Evolutionary conservation across 129 eudicot species (phyloP).

Genomic region (Flaveria brownii): DNA sequence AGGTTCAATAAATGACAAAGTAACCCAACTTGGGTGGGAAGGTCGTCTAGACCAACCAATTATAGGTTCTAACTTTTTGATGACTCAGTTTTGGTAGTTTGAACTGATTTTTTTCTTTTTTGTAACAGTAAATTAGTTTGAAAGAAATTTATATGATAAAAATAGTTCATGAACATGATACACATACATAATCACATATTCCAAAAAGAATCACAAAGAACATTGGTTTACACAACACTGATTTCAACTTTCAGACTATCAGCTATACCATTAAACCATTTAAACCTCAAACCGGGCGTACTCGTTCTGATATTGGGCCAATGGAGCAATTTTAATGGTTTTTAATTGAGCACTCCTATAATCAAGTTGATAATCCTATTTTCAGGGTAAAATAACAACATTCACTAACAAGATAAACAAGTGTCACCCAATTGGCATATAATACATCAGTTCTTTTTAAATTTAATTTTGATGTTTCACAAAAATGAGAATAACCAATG

Average conservation of each 20-base stretch:
- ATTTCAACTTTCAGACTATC: too few relatives aligned
- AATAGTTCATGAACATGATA: neutral
- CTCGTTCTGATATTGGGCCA: too few relatives aligned
- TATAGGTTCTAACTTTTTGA: neutral
- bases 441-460: neutral
- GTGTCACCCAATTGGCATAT: neutral
- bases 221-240: neutral
- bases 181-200: neutral
- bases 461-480: neutral
- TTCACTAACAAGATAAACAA: neutral
- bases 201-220: neutral
- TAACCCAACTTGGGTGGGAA: neutral
- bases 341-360: too few relatives aligned
- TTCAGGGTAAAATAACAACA: neutral
- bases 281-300: too few relatives aligned
- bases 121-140: too few relatives aligned
- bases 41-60: neutral
- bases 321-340: too few relatives aligned
- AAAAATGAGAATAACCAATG: conserved; percentile 4
- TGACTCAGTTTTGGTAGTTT: neutral
- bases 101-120: neutral
- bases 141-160: too few relatives aligned
- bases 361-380: neutral
- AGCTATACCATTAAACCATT: too few relatives aligned
- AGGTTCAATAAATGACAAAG: neutral